Evolutionary conservation across 192 early-diverging fungal species (phyloP).

Genomic region (Podila horticola): DNA sequence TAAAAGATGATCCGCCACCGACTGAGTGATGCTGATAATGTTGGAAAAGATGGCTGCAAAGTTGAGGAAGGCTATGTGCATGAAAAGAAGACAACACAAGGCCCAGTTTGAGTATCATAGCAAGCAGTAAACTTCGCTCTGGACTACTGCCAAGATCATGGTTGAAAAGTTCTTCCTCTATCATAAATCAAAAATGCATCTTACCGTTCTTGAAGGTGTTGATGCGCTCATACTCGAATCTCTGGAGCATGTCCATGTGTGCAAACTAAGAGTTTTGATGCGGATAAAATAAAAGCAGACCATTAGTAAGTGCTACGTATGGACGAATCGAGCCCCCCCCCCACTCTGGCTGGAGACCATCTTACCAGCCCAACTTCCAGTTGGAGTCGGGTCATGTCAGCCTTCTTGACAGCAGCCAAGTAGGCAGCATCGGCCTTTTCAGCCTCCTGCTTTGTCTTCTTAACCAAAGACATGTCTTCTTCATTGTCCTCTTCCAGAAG

Average conservation of each 20-base stretch:
- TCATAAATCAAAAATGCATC: background rate
- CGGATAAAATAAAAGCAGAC: background rate
- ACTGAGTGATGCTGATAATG: slow-evolving; percentile 58
- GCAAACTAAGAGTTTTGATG: slow-evolving; percentile 50
- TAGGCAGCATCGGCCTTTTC: slow-evolving; percentile 76
- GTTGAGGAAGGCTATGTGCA: slow-evolving; percentile 53
- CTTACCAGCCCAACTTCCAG: slow-evolving; percentile 76
- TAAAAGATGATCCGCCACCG: slow-evolving; percentile 67
- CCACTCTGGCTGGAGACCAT: too few relatives aligned
- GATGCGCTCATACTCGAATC: slow-evolving; percentile 58
- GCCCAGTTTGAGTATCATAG: too few relatives aligned
- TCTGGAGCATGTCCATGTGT: slow-evolving; percentile 63
- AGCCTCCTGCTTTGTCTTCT: slow-evolving; percentile 62
- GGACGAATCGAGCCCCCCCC: too few relatives aligned
- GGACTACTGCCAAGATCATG: too few relatives aligned
- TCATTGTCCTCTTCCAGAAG: slow-evolving; percentile 56
- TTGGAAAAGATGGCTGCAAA: slow-evolving; percentile 61
- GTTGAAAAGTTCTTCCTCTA: too few relatives aligned
- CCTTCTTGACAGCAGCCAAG: slow-evolving; percentile 66
- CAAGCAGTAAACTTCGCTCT: too few relatives aligned
- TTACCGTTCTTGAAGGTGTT: slow-evolving; percentile 61
- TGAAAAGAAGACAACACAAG: background rate
- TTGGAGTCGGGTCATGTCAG: slow-evolving; percentile 72
- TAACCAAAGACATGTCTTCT: slow-evolving; percentile 32
- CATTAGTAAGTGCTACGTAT: too few relatives aligned